These are phyloP conservation scores for Aspergillus floridensis DNA, from an alignment of 2,329 filamentous ascomycete species.

Conservation along the genomic window DNA sequence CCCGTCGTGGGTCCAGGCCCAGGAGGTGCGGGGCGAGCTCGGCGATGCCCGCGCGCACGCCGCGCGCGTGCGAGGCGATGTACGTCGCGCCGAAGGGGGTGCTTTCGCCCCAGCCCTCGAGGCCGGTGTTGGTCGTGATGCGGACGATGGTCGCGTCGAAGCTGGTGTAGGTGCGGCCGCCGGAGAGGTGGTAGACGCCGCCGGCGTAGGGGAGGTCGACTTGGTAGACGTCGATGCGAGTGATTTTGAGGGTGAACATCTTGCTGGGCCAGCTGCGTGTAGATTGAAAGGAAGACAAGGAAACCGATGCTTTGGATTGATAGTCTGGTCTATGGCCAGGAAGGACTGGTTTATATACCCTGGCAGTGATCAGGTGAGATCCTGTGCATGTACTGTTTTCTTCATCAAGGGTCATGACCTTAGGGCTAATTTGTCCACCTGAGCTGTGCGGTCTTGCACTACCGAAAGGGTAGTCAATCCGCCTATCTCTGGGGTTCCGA, in stretches of 20 bases:
- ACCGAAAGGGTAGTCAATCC: too few species aligned
- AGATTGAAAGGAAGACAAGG: too few species aligned
- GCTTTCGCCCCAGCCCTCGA: conserved; percentile 29
- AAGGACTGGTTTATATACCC: too few species aligned
- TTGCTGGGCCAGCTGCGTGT: neutral
- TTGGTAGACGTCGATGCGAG: conserved; percentile 24
- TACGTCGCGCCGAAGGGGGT: conserved; percentile 23
- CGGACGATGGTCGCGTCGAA: conserved; percentile 29
- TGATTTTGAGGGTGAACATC: neutral
- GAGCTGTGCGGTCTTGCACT: too few species aligned
- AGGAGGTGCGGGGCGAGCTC: conserved; percentile 24
- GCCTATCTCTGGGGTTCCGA: too few species aligned
- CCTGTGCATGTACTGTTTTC: too few species aligned
- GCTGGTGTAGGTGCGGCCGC: conserved; percentile 18
- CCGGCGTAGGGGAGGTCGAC: conserved; percentile 21
- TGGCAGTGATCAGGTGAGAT: too few species aligned
- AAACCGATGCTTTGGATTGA: too few species aligned
- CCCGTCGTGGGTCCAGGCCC: conserved; percentile 24
- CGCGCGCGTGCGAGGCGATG: conserved; percentile 21
- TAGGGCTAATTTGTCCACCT: too few species aligned
- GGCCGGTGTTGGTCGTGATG: conserved; percentile 20
- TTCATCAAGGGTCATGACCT: too few species aligned
- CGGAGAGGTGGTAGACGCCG: conserved; percentile 18
- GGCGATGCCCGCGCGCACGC: conserved; percentile 25
- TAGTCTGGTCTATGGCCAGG: too few species aligned